A percentile compares a stretch with the other conserved stretches of the same genome.
phyloP scores from a whole-genome alignment of 192 early-diverging fungal species.

The Gorgonomyces haynaldii region DNA sequence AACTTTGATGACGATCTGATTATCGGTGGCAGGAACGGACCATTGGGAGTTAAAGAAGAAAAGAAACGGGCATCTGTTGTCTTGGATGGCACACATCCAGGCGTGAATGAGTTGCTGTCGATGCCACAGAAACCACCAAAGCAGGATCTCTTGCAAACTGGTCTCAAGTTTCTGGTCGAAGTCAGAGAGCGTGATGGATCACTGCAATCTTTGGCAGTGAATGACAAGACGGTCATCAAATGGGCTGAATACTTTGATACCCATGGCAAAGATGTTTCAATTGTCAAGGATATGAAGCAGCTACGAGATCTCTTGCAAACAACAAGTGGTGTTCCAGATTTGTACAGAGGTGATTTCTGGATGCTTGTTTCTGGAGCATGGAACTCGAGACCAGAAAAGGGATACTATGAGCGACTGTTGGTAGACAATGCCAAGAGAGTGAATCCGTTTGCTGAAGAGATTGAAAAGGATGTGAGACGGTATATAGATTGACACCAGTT shows the following conservation, averaged over 20 bases:
- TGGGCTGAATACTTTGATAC: constrained; percentile 40
- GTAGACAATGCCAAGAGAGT: constrained; percentile 16
- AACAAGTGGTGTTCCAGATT: constrained; percentile 31
- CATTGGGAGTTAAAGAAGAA: background rate
- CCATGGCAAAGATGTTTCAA: constrained; percentile 37
- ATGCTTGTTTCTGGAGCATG: constrained; percentile 42
- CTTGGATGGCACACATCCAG: background rate
- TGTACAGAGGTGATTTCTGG: constrained; percentile 41
- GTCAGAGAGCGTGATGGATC: constrained; percentile 1
- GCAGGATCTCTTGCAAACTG: constrained; percentile 17
- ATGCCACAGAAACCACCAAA: background rate
- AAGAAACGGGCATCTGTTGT: background rate
- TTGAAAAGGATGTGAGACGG: constrained; percentile 52
- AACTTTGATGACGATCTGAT: constrained; percentile 33
- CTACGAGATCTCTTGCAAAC: constrained; percentile 35
- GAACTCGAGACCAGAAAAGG: constrained; percentile 31
- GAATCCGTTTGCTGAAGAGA: constrained; percentile 43
- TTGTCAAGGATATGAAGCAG: constrained; percentile 30
- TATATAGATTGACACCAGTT: constrained; percentile 19
- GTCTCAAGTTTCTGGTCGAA: constrained; percentile 25
- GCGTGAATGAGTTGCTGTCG: background rate
- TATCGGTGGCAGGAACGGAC: constrained; percentile 29
- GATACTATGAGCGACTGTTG: constrained; percentile 34
- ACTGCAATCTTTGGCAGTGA: too few relatives aligned
- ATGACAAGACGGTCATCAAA: constrained; percentile 3